Conservation (phyloP, 2,329 filamentous ascomycete genomes). For the Fusarium nurragi region DNA sequence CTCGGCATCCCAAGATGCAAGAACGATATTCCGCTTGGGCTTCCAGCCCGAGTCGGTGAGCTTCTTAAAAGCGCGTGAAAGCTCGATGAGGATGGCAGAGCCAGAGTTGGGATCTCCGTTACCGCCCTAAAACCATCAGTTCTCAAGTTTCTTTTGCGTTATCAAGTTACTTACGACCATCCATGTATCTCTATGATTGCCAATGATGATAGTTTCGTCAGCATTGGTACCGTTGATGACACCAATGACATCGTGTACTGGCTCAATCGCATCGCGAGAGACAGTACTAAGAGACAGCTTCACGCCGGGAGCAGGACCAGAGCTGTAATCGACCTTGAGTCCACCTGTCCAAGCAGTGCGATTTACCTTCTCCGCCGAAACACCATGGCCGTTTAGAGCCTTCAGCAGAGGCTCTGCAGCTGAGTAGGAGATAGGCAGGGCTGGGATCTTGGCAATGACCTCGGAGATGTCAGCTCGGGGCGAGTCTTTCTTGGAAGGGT, state of each 20-base stretch:
- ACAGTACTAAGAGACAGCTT: slow-evolving; percentile 73
- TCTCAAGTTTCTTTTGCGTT: accelerated
- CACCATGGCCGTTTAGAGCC: slow-evolving; percentile 79
- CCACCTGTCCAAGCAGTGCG: slow-evolving; percentile 66
- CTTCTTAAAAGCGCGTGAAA: slow-evolving; percentile 75
- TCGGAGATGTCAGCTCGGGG: slow-evolving; percentile 70
- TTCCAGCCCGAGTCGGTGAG: slow-evolving; percentile 81
- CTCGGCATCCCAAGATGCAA: slow-evolving; percentile 76
- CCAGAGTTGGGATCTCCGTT: slow-evolving; percentile 87
- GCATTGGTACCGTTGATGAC: slow-evolving; percentile 79
- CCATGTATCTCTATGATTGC: slow-evolving; percentile 76
- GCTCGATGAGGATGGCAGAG: slow-evolving; percentile 78
- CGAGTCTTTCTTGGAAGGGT: slow-evolving; percentile 77
- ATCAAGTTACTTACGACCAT: slow-evolving; percentile 36
- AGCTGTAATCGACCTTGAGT: slow-evolving; percentile 55
- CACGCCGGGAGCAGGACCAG: slow-evolving; percentile 61
- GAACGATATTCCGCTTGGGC: slow-evolving; percentile 76
- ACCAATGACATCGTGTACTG: slow-evolving; percentile 82
- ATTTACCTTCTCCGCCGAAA: slow-evolving; percentile 73
- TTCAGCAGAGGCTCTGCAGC: slow-evolving; percentile 82
- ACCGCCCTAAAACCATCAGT: slow-evolving; percentile 62
- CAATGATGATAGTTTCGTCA: slow-evolving; percentile 77
- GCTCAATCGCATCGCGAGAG: slow-evolving; percentile 74
- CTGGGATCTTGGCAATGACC: slow-evolving; percentile 79
- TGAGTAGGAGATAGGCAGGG: slow-evolving; percentile 80